A percentile compares a stretch with the other conserved stretches of the same genome.
These are phyloP conservation scores for Hansenula sp. DNA, from an alignment of 1,139 yeast species.

Conservation along the genomic window DNA sequence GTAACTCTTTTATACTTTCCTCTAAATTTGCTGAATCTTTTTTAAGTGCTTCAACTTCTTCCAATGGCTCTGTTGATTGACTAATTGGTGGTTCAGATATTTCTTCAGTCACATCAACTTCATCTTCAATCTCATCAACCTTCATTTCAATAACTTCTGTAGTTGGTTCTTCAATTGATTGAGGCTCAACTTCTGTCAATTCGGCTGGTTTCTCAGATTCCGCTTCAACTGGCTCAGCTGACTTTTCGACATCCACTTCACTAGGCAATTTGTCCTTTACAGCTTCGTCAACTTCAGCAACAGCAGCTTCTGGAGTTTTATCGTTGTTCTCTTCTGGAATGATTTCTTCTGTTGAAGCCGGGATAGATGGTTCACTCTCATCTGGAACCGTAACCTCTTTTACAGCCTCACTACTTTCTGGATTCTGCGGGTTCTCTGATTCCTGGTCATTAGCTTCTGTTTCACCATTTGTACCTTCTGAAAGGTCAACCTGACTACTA, in stretches of 20 bases:
- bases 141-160: not conserved
- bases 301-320: not conserved
- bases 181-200: not conserved
- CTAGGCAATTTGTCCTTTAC: not conserved
- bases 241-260: not conserved
- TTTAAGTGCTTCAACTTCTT: not conserved
- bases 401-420: slow-evolving; percentile 1
- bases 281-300: slow-evolving; percentile 1
- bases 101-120: slow-evolving; percentile 1
- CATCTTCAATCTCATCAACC: slow-evolving; percentile 3
- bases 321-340: not conserved
- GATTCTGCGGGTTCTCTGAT: not conserved
- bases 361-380: not conserved
- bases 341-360: not conserved
- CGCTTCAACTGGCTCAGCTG: not conserved
- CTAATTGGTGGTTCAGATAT: slow-evolving; percentile 10
- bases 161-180: slow-evolving; percentile 2
- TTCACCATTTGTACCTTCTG: not conserved
- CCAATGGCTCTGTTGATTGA: slow-evolving; percentile 7
- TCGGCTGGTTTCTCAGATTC: not conserved
- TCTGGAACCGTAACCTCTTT: not conserved
- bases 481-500: not conserved
- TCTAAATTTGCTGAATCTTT: slow-evolving; percentile 6
- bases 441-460: not conserved
- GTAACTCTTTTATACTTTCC: slow-evolving; percentile 3